phyloP scores from a whole-genome alignment of 148 eudicot species.

The Persicaria maculosa region DNA sequence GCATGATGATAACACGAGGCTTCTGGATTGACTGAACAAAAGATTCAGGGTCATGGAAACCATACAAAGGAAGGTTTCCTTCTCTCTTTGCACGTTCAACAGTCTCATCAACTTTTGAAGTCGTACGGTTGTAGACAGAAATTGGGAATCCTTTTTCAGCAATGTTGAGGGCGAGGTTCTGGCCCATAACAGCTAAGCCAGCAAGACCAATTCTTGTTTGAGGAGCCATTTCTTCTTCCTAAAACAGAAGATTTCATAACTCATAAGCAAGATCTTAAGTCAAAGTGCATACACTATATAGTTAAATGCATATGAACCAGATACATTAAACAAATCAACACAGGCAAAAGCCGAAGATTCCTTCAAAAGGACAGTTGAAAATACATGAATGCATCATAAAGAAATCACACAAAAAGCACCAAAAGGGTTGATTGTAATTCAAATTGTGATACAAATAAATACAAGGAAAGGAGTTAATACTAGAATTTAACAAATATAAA shows the following conservation, averaged over 20 bases:
- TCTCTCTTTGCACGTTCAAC: constrained; percentile 72
- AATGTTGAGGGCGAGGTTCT: constrained; percentile 91
- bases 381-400: background rate
- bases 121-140: constrained; percentile 80
- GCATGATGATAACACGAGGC: constrained; percentile 85
- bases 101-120: constrained; percentile 87
- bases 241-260: constrained; percentile 5
- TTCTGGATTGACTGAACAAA: constrained; percentile 76
- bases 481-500: background rate
- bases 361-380: background rate
- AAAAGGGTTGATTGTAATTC: background rate
- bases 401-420: background rate
- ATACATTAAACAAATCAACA: constrained; percentile 4
- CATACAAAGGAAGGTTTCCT: constrained; percentile 79
- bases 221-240: constrained; percentile 41
- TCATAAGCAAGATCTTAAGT: background rate
- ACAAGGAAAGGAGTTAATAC: background rate
- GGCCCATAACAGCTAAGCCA: constrained; percentile 95
- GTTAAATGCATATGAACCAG: background rate
- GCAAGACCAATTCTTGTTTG: constrained; percentile 92
- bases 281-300: background rate
- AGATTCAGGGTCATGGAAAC: constrained; percentile 78
- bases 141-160: constrained; percentile 97
- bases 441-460: background rate
- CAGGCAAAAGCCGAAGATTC: background rate